A percentile compares a stretch with the other conserved stretches of the same genome.
Conservation (phyloP, 345 rosid species). For the Populus pruinosa region DNA sequence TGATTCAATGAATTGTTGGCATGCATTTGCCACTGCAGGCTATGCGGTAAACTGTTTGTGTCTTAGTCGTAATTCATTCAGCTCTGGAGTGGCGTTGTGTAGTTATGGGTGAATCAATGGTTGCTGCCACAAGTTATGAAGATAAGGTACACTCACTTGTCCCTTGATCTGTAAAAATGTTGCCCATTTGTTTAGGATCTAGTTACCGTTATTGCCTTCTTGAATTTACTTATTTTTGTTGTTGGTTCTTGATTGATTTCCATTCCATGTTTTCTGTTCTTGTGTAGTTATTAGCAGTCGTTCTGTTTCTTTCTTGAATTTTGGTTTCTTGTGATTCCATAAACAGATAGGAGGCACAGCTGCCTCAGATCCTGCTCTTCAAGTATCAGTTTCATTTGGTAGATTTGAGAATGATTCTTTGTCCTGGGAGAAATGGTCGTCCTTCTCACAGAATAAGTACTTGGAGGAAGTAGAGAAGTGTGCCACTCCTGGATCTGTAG, state of each 20-base stretch:
- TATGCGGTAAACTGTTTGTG: conserved; percentile 6
- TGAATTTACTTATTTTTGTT: conserved; percentile 13
- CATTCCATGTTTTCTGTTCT: conserved; percentile 13
- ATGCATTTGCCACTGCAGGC: conserved; percentile 15
- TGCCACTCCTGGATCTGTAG: conserved; percentile 97
- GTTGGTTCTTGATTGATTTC: conserved; percentile 6
- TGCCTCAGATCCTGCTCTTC: conserved; percentile 50
- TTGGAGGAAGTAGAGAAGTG: conserved; percentile 94
- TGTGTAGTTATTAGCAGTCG: conserved; percentile 32
- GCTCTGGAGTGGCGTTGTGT: conserved; percentile 23
- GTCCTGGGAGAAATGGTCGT: conserved; percentile 91
- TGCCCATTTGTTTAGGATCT: conserved; percentile 20
- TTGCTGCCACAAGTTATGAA: conserved; percentile 36
- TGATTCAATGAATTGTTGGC: conserved; percentile 20
- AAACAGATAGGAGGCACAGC: conserved; percentile 52
- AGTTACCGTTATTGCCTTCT: conserved; percentile 19
- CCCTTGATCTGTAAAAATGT: conserved; percentile 23
- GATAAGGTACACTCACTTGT: conserved; percentile 53
- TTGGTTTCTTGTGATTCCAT: conserved; percentile 25
- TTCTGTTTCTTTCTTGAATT: conserved; percentile 22
- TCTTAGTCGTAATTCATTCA: conserved; percentile 24
- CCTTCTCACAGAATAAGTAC: conserved; percentile 92
- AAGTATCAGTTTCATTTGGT: conserved; percentile 87
- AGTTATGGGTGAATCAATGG: conserved; percentile 56
- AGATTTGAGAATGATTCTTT: conserved; percentile 84